phyloP scores from a whole-genome alignment of 352 stramenopile species.

The Pythium guiyangense region DNA sequence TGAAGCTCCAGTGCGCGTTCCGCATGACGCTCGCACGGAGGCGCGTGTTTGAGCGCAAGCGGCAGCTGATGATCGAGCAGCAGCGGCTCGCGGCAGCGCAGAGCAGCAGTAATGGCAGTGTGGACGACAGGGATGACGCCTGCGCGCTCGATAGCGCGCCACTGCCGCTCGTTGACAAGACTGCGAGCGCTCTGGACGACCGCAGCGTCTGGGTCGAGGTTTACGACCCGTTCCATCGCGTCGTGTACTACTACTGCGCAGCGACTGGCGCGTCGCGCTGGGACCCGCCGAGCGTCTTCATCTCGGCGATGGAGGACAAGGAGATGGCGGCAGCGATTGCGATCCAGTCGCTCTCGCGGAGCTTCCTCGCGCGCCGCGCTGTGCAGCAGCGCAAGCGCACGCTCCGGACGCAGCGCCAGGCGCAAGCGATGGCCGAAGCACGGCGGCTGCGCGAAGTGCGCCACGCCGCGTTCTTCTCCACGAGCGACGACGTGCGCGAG shows the following conservation, averaged over 20 bases:
- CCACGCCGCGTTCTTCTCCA: slow-evolving; percentile 18
- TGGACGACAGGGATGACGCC: neutral
- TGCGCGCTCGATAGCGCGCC: no score
- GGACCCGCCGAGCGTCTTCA: slow-evolving; percentile 34
- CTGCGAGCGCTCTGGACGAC: neutral
- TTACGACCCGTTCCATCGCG: slow-evolving; percentile 47
- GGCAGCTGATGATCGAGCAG: neutral
- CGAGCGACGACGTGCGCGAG: slow-evolving; percentile 30
- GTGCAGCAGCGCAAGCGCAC: slow-evolving; percentile 25
- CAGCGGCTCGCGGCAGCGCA: neutral
- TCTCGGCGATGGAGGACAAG: slow-evolving; percentile 31
- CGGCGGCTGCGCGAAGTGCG: slow-evolving; percentile 17
- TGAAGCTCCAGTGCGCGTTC: slow-evolving; percentile 45
- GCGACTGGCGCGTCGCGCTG: slow-evolving; percentile 38
- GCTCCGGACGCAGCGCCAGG: slow-evolving; percentile 22
- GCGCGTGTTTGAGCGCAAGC: slow-evolving; percentile 30
- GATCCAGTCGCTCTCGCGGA: slow-evolving; percentile 50
- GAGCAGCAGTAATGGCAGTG: neutral
- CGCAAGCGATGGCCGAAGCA: slow-evolving; percentile 16
- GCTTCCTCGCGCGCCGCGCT: slow-evolving; percentile 26
- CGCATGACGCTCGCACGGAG: slow-evolving; percentile 39
- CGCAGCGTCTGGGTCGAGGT: slow-evolving; percentile 48
- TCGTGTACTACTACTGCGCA: slow-evolving; percentile 59
- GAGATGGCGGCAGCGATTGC: slow-evolving; percentile 44
- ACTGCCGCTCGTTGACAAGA: slow-evolving; percentile 2